Evolutionary conservation across 306 rosid species (phyloP).

Genomic region (Notholithocarpus densiflorus): DNA sequence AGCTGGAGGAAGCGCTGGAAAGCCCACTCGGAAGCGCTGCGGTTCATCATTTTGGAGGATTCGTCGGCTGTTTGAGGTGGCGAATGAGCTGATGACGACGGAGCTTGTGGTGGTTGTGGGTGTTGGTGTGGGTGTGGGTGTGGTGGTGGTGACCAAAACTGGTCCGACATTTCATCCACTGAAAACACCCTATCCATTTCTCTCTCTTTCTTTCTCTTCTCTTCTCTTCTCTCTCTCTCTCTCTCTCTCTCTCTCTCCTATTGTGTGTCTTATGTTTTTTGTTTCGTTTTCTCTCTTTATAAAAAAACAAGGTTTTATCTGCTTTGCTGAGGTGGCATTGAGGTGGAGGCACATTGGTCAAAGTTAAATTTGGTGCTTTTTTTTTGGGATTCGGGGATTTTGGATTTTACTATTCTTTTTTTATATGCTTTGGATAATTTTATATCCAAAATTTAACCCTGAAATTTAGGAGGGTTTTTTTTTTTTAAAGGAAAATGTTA

Average conservation of each 20-base stretch:
- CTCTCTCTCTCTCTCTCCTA: background rate
- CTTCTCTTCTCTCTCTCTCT: background rate
- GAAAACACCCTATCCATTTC: slow-evolving; percentile 81
- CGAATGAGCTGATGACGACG: too few species aligned
- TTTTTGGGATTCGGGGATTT: background rate
- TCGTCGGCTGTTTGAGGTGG: slow-evolving; percentile 1
- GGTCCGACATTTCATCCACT: slow-evolving; percentile 70
- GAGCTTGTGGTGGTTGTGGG: slow-evolving; percentile 4
- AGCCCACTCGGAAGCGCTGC: slow-evolving; percentile 90
- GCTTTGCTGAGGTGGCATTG: background rate
- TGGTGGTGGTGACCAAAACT: slow-evolving; percentile 45
- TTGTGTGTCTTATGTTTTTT: background rate
- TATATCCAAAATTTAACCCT: too few species aligned
- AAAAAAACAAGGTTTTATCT: slow-evolving; percentile 1
- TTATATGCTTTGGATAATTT: too few species aligned
- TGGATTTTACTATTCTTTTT: too few species aligned
- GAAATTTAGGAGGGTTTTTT: too few species aligned
- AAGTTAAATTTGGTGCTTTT: background rate
- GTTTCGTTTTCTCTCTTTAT: background rate
- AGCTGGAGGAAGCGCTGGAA: slow-evolving; percentile 63
- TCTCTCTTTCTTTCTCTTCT: background rate
- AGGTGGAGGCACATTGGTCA: background rate
- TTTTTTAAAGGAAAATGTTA: too few species aligned
- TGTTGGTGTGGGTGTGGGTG: background rate
- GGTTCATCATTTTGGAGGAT: slow-evolving; percentile 66